phyloP scores from a whole-genome alignment of 495 filamentous ascomycete species.

The Emericellopsis terricola region DNA sequence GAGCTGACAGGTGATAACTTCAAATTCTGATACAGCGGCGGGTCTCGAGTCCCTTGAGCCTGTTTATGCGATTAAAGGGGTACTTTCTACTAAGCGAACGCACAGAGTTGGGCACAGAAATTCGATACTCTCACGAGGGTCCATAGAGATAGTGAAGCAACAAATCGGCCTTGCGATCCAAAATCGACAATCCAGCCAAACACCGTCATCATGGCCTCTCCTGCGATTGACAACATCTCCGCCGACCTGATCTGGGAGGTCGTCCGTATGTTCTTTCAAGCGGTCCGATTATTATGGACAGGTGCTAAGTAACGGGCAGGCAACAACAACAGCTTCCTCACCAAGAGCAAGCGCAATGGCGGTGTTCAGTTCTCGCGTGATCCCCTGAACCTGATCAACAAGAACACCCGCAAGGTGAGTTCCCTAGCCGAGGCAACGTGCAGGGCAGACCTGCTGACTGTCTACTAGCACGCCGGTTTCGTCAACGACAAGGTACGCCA shows the following conservation, averaged over 20 bases:
- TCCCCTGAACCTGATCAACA: constrained; percentile 77
- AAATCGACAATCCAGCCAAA: constrained; percentile 13
- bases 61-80: no score
- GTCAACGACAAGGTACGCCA: constrained; percentile 75
- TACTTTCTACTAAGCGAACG: no score
- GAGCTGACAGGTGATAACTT: no score
- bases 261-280: constrained; percentile 48
- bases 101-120: no score
- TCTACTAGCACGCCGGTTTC: constrained; percentile 76
- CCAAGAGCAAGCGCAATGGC: constrained; percentile 64
- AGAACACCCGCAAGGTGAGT: constrained; percentile 74
- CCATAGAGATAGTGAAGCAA: no score
- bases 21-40: no score
- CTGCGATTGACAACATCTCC: constrained; percentile 40
- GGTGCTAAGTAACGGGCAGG: no score
- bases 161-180: no score
- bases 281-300: no score
- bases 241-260: constrained; percentile 83
- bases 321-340: constrained; percentile 64
- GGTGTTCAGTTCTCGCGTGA: constrained; percentile 83
- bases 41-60: no score
- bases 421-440: neutral
- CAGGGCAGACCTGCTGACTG: no score
- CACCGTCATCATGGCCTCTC: constrained; percentile 25
- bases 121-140: neutral